These are phyloP conservation scores for Lactarius pseudohatsudake DNA, from an alignment of 768 basidiomycete genomes.

Conservation along the genomic window DNA sequence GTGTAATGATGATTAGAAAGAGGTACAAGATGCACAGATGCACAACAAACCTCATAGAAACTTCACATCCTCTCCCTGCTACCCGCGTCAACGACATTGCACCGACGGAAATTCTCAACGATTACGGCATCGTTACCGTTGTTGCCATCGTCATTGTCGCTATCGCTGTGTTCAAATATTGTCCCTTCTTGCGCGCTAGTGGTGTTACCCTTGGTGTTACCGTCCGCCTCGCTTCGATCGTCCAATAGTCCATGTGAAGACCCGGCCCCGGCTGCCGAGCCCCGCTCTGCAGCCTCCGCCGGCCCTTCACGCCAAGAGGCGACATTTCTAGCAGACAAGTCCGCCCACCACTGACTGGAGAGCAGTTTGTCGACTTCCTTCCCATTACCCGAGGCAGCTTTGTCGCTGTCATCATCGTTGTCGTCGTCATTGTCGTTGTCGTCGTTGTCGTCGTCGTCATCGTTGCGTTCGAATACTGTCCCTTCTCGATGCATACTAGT, in stretches of 20 bases:
- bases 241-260: slow-evolving; percentile 15
- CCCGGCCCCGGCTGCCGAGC: slow-evolving; percentile 21
- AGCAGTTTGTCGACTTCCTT: not conserved
- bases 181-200: slow-evolving; percentile 19
- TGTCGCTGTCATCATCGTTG: too few species aligned
- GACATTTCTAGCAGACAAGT: slow-evolving; percentile 20
- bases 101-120: slow-evolving; percentile 41
- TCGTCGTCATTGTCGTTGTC: too few species aligned
- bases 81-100: slow-evolving; percentile 40
- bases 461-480: not conserved
- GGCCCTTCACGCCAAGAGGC: slow-evolving; percentile 18
- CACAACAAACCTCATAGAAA: slow-evolving; percentile 48
- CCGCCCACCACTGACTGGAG: slow-evolving; percentile 17
- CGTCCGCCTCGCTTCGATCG: slow-evolving; percentile 14
- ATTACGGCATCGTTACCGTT: slow-evolving; percentile 36
- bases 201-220: slow-evolving; percentile 15
- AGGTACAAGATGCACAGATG: not conserved
- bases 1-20: too few species aligned
- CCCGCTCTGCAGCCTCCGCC: slow-evolving; percentile 25
- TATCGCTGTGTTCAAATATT: too few species aligned
- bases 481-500: slow-evolving; percentile 23
- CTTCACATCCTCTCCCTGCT: slow-evolving; percentile 46
- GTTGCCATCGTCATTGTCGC: too few species aligned
- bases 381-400: not conserved
- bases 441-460: slow-evolving; percentile 21